Base-by-base conservation (phyloP, 495 filamentous ascomycete species). In the Hypoxylon crocopeplum region DNA sequence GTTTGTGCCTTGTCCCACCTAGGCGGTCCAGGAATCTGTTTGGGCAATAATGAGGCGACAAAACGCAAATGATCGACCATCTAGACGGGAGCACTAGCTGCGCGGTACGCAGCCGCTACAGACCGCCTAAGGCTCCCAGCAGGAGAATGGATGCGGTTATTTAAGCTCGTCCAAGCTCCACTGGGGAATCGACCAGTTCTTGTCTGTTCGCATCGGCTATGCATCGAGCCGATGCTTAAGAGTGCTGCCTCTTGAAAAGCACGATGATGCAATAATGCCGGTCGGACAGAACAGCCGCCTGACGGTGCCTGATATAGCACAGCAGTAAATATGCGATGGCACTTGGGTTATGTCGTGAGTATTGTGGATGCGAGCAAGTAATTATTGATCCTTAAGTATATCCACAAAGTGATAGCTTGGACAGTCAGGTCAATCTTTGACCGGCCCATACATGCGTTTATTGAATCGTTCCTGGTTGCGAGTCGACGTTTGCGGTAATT, bases 1-100 rank as follows among this genome's bases (percentile, higher is more conserved):
- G 49, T 59, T 55, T 64, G 61, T 59, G 55, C 49, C 55, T n/a
- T 59, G 20, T 59, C 61, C 55, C 54, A 55, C 34, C 38, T 22
- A 42, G 38, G 40, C 21, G 55, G 50, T 49, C 45, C 39, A 48
- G 22, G 55, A 52, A 27, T 45, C 19, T 29, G 29, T 48, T 53
- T 48, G 44, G 40, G 52, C 30, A 46, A 52, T 49, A 34, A 39
- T 46, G 42, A 62, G 46, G 52, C 25, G 46, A 13, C 34, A 27
- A 40, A 48, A 41, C 12, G 54, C 24, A 32, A 40, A 49, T 48
- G 60, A 58, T 64, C 60, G 58, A 59, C 60, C 54, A 54, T 30
- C 36, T 47, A 48, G 22, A 48, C 60, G 54, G 60, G 44, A 64
- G 32, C 60, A 64, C 60, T 64, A 59, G 21, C 45, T 56, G 16